These are phyloP conservation scores for Purpureocillium takamizusanense DNA, from an alignment of 2,329 filamentous ascomycete species.

Conservation along the genomic window DNA sequence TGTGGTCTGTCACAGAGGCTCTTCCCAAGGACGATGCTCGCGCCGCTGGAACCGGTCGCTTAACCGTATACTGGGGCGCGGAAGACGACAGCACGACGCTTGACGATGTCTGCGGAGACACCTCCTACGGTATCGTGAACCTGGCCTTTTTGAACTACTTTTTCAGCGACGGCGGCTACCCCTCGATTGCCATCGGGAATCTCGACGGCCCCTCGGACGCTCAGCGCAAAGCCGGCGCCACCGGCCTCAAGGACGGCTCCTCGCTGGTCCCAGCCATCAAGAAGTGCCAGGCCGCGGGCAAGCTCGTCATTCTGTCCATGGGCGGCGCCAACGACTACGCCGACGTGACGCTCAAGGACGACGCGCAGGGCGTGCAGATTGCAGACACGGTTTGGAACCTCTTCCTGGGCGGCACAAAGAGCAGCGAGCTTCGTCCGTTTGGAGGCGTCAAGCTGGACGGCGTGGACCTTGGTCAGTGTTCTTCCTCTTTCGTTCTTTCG, in stretches of 20 bases:
- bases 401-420: constrained; percentile 42
- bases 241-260: constrained; percentile 10
- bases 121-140: constrained; percentile 12
- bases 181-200: neutral
- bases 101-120: constrained; percentile 9
- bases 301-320: constrained; percentile 62
- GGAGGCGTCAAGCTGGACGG: constrained; percentile 58
- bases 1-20: constrained; percentile 1
- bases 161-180: constrained; percentile 5
- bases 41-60: constrained; percentile 8
- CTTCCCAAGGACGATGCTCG: constrained; percentile 2
- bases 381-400: constrained; percentile 59
- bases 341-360: constrained; percentile 45
- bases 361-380: constrained; percentile 37
- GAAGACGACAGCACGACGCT: constrained; percentile 10
- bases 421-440: constrained; percentile 51
- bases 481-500: too few species aligned
- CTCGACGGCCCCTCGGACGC: constrained; percentile 3
- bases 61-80: constrained; percentile 13
- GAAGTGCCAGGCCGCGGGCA: constrained; percentile 53
- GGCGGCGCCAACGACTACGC: constrained; percentile 60
- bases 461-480: constrained; percentile 47
- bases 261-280: constrained; percentile 24
- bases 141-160: constrained; percentile 13
- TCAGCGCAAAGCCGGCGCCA: constrained; percentile 12